These are phyloP conservation scores for Lepraria neglecta DNA, from an alignment of 495 filamentous ascomycete genomes.

Conservation along the genomic window DNA sequence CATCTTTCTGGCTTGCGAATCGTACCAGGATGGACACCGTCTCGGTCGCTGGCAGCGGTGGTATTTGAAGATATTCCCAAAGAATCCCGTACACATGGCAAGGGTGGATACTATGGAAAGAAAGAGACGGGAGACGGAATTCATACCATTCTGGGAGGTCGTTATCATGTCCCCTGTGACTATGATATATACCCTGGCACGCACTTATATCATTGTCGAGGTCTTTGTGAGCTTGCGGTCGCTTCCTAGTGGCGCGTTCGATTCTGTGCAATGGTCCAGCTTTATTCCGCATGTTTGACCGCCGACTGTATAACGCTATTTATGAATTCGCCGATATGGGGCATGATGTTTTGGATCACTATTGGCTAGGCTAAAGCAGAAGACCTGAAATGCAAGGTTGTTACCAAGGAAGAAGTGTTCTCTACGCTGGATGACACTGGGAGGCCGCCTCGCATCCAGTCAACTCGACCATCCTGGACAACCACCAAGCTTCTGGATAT, in stretches of 20 bases:
- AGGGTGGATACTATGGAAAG: conserved; percentile 27
- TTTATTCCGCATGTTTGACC: conserved; percentile 31
- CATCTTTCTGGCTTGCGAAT: conserved; percentile 27
- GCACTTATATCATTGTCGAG: conserved; percentile 27
- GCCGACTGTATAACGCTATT: background rate
- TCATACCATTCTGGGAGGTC: conserved; percentile 27
- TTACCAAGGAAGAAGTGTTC: no score
- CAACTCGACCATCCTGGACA: no score
- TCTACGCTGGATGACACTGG: no score
- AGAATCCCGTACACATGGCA: conserved; percentile 17
- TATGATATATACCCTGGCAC: conserved; percentile 25
- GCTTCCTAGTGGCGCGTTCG: conserved; percentile 26
- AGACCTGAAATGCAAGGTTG: background rate
- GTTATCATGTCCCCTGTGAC: conserved; percentile 28
- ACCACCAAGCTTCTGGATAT: no score
- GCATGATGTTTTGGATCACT: background rate
- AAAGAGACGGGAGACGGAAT: conserved; percentile 23
- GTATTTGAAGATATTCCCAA: conserved; percentile 25
- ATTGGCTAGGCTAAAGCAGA: background rate
- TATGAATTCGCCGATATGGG: background rate
- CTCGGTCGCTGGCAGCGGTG: conserved; percentile 28
- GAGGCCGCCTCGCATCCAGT: no score
- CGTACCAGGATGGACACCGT: conserved; percentile 28
- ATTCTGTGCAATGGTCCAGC: conserved; percentile 30
- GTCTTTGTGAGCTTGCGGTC: conserved; percentile 30